These are phyloP conservation scores for Pichia scutulata DNA, from an alignment of 805 yeast species.

Conservation along the genomic window DNA sequence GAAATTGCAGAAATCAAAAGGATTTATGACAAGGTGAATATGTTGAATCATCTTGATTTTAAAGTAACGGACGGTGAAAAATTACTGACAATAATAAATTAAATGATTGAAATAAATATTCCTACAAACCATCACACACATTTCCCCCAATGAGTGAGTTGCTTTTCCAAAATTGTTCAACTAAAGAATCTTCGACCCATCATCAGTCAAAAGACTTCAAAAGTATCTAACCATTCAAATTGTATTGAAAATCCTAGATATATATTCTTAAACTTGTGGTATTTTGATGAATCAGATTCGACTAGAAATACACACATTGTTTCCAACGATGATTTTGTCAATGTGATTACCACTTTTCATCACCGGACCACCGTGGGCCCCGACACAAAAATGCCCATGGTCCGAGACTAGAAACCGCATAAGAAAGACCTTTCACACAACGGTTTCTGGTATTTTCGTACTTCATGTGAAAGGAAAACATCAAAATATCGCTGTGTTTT, in stretches of 20 bases:
- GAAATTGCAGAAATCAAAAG: neutral
- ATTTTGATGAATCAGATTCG: neutral
- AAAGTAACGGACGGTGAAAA: neutral
- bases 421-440: too few relatives aligned
- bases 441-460: neutral
- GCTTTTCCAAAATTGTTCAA: neutral
- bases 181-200: neutral
- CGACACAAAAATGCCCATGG: neutral
- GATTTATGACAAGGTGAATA: neutral
- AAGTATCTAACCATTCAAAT: neutral
- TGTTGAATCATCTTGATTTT: neutral
- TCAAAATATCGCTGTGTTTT: neutral
- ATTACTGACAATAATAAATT: neutral
- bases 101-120: slow-evolving; percentile 1
- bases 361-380: neutral
- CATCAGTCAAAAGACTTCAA: neutral
- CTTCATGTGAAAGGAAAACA: neutral
- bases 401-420: neutral
- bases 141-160: neutral
- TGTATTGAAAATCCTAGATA: neutral
- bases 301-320: neutral
- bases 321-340: neutral
- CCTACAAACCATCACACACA: neutral
- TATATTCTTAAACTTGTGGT: slow-evolving; percentile 1
- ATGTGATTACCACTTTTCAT: neutral